phyloP scores from a whole-genome alignment of 192 early-diverging fungal genomes.

The Coemansia furcata region DNA sequence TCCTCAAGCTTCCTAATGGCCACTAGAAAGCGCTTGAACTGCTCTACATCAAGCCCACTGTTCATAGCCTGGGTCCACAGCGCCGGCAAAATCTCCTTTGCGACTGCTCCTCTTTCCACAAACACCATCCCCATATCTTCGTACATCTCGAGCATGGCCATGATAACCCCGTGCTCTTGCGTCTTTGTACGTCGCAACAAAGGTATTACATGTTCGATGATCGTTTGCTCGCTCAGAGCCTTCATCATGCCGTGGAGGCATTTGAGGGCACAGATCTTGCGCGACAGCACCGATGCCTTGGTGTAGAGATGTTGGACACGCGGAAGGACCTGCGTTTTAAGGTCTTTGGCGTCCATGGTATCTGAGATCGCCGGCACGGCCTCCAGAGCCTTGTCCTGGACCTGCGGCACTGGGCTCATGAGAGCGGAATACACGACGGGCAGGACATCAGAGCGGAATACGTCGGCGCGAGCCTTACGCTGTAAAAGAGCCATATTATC shows the following conservation, averaged over 20 bases:
- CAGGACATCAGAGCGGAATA: conserved; percentile 65
- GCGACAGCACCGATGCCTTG: conserved; percentile 63
- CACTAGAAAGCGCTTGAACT: conserved; percentile 68
- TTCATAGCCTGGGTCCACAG: conserved; percentile 76
- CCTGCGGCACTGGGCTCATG: conserved; percentile 50
- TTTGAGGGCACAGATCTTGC: conserved; percentile 68
- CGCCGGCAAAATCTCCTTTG: conserved; percentile 72
- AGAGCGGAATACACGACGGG: conserved; percentile 70
- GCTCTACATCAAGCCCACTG: conserved; percentile 63
- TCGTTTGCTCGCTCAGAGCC: conserved; percentile 64
- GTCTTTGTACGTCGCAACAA: conserved; percentile 71
- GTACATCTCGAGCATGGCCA: conserved; percentile 77
- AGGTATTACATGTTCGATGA: conserved; percentile 76
- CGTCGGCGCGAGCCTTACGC: conserved; percentile 57
- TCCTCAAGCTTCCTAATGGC: conserved; percentile 57
- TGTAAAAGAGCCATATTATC: conserved; percentile 65
- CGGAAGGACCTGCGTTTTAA: conserved; percentile 67
- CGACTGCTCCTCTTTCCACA: conserved; percentile 72
- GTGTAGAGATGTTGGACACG: conserved; percentile 70
- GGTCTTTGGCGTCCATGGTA: conserved; percentile 60
- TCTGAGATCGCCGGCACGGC: conserved; percentile 58
- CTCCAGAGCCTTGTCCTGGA: conserved; percentile 69
- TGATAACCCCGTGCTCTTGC: conserved; percentile 71
- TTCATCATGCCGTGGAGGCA: conserved; percentile 70
- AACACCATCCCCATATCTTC: conserved; percentile 67